Evolutionary conservation across 345 rosid genomes (phyloP).

Genomic region (Eucalyptus cloeziana): DNA sequence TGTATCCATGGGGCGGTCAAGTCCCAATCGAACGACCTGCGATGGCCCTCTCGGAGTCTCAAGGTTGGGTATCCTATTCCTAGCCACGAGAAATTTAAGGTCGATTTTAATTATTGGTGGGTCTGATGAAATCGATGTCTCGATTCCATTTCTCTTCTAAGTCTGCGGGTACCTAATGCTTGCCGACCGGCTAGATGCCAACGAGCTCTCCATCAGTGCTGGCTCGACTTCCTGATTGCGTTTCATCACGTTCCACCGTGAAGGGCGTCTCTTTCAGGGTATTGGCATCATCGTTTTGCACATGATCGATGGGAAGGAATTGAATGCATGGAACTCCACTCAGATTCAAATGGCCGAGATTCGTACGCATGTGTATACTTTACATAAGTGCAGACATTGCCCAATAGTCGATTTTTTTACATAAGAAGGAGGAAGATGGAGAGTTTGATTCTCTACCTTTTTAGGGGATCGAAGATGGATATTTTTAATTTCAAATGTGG

Average conservation of each 20-base stretch:
- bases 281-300: not conserved
- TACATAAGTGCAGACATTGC: not conserved
- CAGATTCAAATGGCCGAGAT: not conserved
- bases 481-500: too few relatives aligned
- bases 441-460: too few relatives aligned
- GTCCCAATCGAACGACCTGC: not conserved
- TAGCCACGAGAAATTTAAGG: not conserved
- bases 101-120: not conserved
- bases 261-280: not conserved
- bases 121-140: not conserved
- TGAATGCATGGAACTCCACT: not conserved
- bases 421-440: rapidly evolving
- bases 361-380: not conserved
- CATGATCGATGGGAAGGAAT: not conserved
- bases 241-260: not conserved
- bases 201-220: not conserved
- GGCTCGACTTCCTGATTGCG: not conserved
- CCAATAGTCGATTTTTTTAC: too few relatives aligned
- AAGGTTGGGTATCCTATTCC: not conserved
- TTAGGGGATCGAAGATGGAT: too few relatives aligned
- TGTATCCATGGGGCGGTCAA: not conserved
- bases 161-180: not conserved
- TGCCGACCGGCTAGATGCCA: not conserved
- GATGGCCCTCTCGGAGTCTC: not conserved
- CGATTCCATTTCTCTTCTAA: not conserved